Conservation (phyloP, 176 grass and related monocot species). For the Saccharum officinarum region DNA sequence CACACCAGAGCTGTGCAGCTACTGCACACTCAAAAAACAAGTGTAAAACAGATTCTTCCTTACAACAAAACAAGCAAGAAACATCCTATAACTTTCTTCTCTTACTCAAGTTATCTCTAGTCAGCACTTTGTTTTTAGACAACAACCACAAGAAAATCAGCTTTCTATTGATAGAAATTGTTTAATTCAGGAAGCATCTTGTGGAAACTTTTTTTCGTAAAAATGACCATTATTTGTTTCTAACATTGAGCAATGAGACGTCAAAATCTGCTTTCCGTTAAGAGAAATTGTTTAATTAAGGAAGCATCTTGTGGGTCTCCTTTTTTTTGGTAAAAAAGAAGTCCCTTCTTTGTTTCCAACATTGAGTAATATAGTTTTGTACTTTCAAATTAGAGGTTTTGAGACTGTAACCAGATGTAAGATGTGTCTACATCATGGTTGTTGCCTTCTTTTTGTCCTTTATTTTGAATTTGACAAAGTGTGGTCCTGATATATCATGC, state of each 20-base stretch:
- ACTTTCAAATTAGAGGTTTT: background rate
- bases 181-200: slow-evolving; percentile 10
- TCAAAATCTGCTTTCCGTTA: background rate
- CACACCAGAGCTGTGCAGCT: too few species aligned
- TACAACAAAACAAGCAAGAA: too few species aligned
- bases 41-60: too few species aligned
- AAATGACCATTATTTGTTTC: background rate
- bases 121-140: too few species aligned
- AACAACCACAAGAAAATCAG: background rate
- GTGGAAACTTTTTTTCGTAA: background rate
- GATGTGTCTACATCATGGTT: background rate
- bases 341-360: background rate
- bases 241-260: background rate
- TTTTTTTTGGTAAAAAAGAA: slow-evolving; percentile 12
- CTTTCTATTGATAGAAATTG: background rate
- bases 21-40: too few species aligned
- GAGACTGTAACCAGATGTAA: background rate
- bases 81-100: too few species aligned
- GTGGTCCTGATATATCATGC: background rate
- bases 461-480: background rate
- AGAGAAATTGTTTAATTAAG: slow-evolving; percentile 6
- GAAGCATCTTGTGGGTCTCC: background rate
- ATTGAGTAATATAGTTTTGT: slow-evolving; percentile 13
- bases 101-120: too few species aligned
- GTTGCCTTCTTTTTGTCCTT: background rate